Evolutionary conservation across 306 rosid genomes (phyloP), one percentile per base, ranked within the genome.

Genomic region (Cotoneaster glaucophyllus): DNA sequence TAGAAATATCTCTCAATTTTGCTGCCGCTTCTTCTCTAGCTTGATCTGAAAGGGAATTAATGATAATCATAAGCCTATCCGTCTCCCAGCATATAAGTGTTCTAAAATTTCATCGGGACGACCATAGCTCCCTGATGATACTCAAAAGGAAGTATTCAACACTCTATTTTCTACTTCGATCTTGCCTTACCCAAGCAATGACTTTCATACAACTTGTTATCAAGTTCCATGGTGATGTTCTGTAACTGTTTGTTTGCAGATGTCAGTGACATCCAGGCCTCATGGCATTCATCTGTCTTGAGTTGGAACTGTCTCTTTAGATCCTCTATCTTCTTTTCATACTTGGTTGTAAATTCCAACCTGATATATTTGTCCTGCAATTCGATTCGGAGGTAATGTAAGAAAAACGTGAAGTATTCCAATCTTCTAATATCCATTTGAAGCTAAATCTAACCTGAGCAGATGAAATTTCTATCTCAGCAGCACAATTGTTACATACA

Each of bases 261-360:
- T 15, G 64, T 79, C 64, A 79, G 61, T 29, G 74, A 79, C 82
- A 79, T 79, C 78, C 82, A 79, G 3, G 82, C 82, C 73, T 79
- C 82, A 21, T 79, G 74, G 37, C 78, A 79, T 79, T 79, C 82
- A 73, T 67, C 69, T 66, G 70, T 45, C 63, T 79, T 79, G 22
- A 73, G 52, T 61, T 79, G 78, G 71, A 72, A 79, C 64, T 12
- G 25, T 28, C 19, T 67, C 68, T 67, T 73, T 50, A 79, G 78
- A 73, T 79, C 78, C 67, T 67, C 74, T 44, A 73, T 79, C 74
- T 73, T 79, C 77, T 56, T 79, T 64, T 79, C 82, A 73, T 72
- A 73, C 74, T 79, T 79, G 29, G 69, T 39, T 15, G 67, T 57
- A 45, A 28, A 73, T 26, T 73, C 62, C 78, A 67, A 65, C 68